Evolutionary conservation across 2,329 filamentous ascomycete genomes (phyloP).

Genomic region (Fusarium burgessii): DNA sequence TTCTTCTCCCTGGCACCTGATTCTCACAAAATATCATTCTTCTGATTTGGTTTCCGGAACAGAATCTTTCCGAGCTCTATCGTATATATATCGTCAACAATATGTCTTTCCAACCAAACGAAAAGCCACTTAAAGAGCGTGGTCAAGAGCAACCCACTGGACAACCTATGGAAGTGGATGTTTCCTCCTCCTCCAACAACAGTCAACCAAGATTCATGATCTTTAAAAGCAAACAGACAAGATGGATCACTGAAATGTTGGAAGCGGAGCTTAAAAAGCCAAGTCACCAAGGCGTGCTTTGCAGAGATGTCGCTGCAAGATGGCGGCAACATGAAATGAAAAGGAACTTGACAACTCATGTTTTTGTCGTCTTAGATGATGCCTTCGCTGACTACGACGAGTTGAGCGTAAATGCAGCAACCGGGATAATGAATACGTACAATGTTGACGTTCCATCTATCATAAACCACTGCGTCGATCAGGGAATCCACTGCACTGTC

Average conservation of each 20-base stretch:
- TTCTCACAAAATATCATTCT: background rate
- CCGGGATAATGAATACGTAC: conserved; percentile 74
- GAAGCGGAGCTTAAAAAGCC: background rate
- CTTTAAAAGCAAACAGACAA: background rate
- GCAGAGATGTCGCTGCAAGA: conserved; percentile 32
- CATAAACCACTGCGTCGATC: conserved; percentile 69
- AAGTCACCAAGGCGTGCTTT: background rate
- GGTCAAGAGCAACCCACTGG: too few relatives aligned
- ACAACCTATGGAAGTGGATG: too few relatives aligned
- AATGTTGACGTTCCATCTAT: conserved; percentile 73
- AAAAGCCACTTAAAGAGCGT: too few relatives aligned
- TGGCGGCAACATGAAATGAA: background rate
- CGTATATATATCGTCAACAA: background rate
- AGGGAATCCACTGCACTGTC: conserved; percentile 71
- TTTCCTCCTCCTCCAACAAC: too few relatives aligned
- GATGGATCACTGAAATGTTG: background rate
- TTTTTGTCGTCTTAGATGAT: conserved; percentile 73
- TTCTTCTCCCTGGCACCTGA: background rate
- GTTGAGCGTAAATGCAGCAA: conserved; percentile 67
- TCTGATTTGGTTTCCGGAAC: background rate
- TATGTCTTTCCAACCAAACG: conserved; percentile 58
- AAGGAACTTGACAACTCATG: conserved; percentile 66
- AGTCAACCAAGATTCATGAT: background rate
- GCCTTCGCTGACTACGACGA: conserved; percentile 59
- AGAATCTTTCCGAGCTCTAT: background rate